Evolutionary conservation across 345 rosid species (phyloP).

Genomic region (Eucalyptus virginea): DNA sequence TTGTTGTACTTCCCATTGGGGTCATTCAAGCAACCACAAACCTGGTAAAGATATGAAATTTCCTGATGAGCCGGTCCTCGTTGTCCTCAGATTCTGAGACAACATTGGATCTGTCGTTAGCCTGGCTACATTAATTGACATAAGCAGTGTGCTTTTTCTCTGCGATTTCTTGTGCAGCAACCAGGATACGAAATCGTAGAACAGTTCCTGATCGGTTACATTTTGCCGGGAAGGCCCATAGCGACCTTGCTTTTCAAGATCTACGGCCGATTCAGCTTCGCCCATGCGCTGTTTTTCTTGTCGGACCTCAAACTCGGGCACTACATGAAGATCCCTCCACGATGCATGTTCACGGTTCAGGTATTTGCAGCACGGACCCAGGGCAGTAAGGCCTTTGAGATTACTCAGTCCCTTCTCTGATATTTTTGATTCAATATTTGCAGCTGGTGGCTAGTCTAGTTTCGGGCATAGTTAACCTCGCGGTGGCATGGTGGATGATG

Average conservation of each 20-base stretch:
- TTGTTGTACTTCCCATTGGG: conserved; percentile 90
- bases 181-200: conserved; percentile 95
- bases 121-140: neutral
- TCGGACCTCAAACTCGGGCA: conserved; percentile 98
- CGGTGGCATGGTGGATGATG: conserved; percentile 98
- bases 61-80: neutral
- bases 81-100: neutral
- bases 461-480: conserved; percentile 63
- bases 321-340: conserved; percentile 97
- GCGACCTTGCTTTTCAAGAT: conserved; percentile 94
- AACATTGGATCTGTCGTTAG: neutral
- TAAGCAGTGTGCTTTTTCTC: neutral
- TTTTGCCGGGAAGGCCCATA: conserved; percentile 83
- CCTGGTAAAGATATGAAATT: conserved; percentile 27
- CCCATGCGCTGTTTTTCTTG: conserved; percentile 87
- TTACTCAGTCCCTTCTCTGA: neutral
- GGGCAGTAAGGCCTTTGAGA: neutral
- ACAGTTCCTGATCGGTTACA: conserved; percentile 82
- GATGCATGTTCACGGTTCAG: conserved; percentile 92
- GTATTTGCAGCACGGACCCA: conserved; percentile 52
- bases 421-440: neutral
- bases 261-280: conserved; percentile 81
- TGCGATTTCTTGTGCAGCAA: conserved; percentile 52
- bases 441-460: conserved; percentile 84
- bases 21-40: conserved; percentile 98